phyloP scores from a whole-genome alignment of 2,329 filamentous ascomycete genomes.

The Calonectria hongkongensis region DNA sequence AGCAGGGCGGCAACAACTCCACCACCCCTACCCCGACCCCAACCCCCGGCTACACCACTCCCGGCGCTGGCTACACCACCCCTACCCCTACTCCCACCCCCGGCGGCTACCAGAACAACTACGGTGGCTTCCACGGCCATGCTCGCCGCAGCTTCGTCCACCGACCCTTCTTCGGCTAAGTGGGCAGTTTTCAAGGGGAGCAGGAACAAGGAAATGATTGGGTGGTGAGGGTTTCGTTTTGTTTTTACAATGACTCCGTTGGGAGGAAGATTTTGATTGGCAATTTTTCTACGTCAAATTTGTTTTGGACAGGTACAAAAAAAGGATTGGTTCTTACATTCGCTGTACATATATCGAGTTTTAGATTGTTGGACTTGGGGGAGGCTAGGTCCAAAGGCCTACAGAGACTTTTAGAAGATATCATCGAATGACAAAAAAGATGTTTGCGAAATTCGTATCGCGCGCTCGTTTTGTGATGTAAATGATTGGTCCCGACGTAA shows the following conservation, averaged over 20 bases:
- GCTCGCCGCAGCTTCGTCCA: constrained; percentile 40
- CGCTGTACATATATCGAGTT: constrained; percentile 35
- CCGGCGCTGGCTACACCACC: constrained; percentile 6
- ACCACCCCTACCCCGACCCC: constrained; percentile 33
- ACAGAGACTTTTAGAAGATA: background rate
- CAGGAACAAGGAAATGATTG: background rate
- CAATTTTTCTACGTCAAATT: background rate
- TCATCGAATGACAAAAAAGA: constrained; percentile 11
- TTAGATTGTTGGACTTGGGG: constrained; percentile 16
- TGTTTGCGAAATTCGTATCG: background rate
- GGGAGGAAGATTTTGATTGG: constrained; percentile 24
- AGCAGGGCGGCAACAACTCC: constrained; percentile 44
- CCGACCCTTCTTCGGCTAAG: constrained; percentile 49
- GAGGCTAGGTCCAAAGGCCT: background rate
- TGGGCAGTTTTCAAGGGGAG: too few relatives aligned
- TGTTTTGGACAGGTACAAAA: constrained; percentile 34
- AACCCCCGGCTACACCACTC: constrained; percentile 33
- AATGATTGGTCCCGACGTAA: background rate
- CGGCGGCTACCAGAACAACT: constrained; percentile 6
- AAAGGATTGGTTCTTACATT: constrained; percentile 31
- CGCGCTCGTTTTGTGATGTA: background rate
- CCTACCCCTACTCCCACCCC: constrained; percentile 7
- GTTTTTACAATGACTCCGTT: constrained; percentile 7
- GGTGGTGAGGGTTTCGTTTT: background rate
- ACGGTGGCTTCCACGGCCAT: constrained; percentile 8